Conservation (phyloP, 139 green algal genomes). For the Chlorella sp. region DNA sequence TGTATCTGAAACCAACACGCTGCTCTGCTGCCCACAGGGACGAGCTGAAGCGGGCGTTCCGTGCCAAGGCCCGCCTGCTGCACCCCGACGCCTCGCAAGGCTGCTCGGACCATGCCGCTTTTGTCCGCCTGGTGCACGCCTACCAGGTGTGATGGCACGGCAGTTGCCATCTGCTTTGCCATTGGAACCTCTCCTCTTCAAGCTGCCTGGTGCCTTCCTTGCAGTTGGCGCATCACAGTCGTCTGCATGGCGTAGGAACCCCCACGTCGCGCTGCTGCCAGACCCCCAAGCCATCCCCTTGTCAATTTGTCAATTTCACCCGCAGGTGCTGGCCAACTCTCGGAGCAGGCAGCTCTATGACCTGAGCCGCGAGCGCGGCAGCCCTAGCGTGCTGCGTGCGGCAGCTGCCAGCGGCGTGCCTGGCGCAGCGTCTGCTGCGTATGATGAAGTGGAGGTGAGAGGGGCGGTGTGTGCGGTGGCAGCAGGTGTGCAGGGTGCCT, state of each 20-base stretch:
- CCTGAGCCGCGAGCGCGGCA: slow-evolving; percentile 18
- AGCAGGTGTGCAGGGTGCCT: not conserved
- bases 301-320: no score
- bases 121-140: slow-evolving; percentile 38
- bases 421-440: not conserved
- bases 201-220: no score
- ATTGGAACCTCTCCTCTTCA: no score
- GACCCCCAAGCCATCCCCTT: no score
- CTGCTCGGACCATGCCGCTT: not conserved
- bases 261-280: no score
- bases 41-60: slow-evolving; percentile 45
- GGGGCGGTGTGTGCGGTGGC: no score
- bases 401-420: slow-evolving; percentile 24
- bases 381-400: not conserved
- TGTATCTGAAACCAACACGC: no score
- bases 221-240: no score
- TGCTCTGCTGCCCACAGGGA: not conserved
- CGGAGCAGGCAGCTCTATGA: slow-evolving; percentile 49
- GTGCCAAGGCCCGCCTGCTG: slow-evolving; percentile 32
- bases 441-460: slow-evolving; percentile 14
- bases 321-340: slow-evolving; percentile 44
- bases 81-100: slow-evolving; percentile 44
- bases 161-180: no score
- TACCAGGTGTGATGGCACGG: slow-evolving; percentile 40
- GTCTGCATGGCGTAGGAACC: no score